Base-by-base conservation (phyloP, 1,284 basidiomycete species). In the Cutaneotrichosporon sp. region DNA sequence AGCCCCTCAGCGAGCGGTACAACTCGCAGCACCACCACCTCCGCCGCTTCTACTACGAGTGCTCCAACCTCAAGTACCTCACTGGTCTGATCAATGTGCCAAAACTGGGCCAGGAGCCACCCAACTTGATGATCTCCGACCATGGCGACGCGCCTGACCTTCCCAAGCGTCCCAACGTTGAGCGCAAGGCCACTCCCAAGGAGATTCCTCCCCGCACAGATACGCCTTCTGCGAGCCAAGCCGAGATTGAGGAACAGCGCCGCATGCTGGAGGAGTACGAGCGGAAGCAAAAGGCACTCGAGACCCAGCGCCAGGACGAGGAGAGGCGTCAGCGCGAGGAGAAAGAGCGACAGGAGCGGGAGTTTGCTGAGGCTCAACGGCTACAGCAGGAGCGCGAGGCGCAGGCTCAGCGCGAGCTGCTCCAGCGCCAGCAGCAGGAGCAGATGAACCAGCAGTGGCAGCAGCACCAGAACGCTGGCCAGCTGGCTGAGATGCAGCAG, bases 211-310 rank as follows among this genome's bases (percentile, higher is more conserved):
- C 55, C 10, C 75, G 81, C 17, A 79, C 66, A 24, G 66, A 69
- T 17, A 71, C 84, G 4, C 87, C 89, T 14, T 78, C 81, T 10
- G 85, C 88, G 4, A 86, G 84, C 62, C 80, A 81, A 37, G 83
- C 83, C 4, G 87, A 89, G 66, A 84, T 97, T 54, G 85, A 84
- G 52, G 92, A 97, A 72, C 96, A 99, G 76, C 88, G 88, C 8
- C 86, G 89, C 19, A 85, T 98, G 82, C 82, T 99, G 54, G 93
- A 94, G 68, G 84, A 97, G 71, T 98, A 97, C 68, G 96, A 98
- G 74, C 87, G 92, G 43, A 91, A 97, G 72, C 96, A 98, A 68
- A 81, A 84, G 20, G 84, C 86, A 2, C 77, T 97, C 25, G 81
- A 84, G 41, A 80, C 86, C 24, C 82, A 87, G 58, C 83, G 90